phyloP scores from a whole-genome alignment of 768 basidiomycete genomes.

The Daedalea quercina region DNA sequence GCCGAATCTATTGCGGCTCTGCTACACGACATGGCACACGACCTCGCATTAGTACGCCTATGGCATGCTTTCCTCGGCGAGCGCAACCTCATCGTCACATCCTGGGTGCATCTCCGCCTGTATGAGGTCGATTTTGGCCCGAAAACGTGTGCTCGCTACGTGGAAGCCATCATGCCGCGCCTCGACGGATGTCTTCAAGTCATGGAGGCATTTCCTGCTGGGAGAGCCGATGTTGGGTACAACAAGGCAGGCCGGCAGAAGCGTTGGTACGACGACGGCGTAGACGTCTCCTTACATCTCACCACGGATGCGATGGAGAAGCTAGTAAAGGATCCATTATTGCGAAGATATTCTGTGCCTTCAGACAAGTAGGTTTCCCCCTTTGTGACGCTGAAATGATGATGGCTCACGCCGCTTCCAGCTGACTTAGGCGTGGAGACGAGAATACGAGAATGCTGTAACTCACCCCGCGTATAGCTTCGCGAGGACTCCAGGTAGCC shows the following conservation, averaged over 20 bases:
- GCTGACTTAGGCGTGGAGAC: too few species aligned
- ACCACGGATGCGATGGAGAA: neutral
- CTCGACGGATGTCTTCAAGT: slow-evolving; percentile 28
- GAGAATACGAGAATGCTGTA: too few species aligned
- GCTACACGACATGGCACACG: slow-evolving; percentile 28
- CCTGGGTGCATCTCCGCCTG: slow-evolving; percentile 27
- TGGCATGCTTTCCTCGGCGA: slow-evolving; percentile 31
- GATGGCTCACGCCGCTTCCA: too few species aligned
- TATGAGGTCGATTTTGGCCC: slow-evolving; percentile 29
- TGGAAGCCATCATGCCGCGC: slow-evolving; percentile 27
- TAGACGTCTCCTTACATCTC: slow-evolving; percentile 8
- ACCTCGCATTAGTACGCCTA: slow-evolving; percentile 23
- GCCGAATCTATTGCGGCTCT: slow-evolving; percentile 22
- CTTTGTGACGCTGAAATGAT: too few species aligned
- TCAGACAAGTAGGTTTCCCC: too few species aligned
- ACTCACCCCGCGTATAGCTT: too few species aligned
- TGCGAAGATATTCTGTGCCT: neutral
- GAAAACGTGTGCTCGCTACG: slow-evolving; percentile 19
- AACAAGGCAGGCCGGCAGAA: neutral
- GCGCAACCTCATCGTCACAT: slow-evolving; percentile 27
- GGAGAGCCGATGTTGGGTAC: neutral
- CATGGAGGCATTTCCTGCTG: slow-evolving; percentile 20
- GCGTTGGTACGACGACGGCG: slow-evolving; percentile 9
- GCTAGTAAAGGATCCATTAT: slow-evolving; percentile 3
- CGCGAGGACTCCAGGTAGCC: too few species aligned